Evolutionary conservation across 805 yeast species (phyloP), one percentile per base, ranked within the genome.

Genomic region (Starmerella powellii): DNA sequence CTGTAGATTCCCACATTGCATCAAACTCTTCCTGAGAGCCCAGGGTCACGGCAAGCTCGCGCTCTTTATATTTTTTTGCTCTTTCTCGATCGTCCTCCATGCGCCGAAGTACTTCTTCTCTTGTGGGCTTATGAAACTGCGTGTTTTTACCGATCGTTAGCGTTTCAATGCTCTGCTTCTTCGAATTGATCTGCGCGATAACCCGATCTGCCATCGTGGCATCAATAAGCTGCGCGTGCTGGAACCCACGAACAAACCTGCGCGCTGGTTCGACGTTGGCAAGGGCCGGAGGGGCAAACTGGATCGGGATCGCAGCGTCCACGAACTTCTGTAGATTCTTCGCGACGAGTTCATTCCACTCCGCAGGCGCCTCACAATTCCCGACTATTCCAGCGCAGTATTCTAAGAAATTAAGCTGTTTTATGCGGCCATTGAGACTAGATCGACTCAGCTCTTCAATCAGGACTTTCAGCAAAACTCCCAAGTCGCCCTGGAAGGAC

Each of bases 21-120:
- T 70, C 71, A 67, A 78, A 68, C 65, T 78, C 72, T 12, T 59
- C 59, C 1, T 70, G 65, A 45, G 82, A 61, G 26, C 67, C 68
- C 18, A 51, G 39, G 23, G 49, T 54, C 1, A 80, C 75, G 8
- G 77, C 70, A 94, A 95, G 85, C 18, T 76, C 66, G 10, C 71
- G 73, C 54, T 88, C 96, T 52, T 87, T 85, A 12, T 80, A 72
- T 49, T 82, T 71, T 57, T 88, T 88, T 55, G 84, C 34, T 32
- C 94, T 67, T 58, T 88, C 98, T 51, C 98, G 67, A 58, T 88
- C 97, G 48, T 80, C 87, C 57, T 88, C 96, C 78, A 88, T 85
- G 46, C 97, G 65, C 29, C 74, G 70, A 15, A 85, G 57, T 15
- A 82, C 75, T 50, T 79, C 84, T 36, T 74, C 70, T 27, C 56